Base-by-base conservation (phyloP, 2,329 filamentous ascomycete species). In the Pestalotiopsis fici region DNA sequence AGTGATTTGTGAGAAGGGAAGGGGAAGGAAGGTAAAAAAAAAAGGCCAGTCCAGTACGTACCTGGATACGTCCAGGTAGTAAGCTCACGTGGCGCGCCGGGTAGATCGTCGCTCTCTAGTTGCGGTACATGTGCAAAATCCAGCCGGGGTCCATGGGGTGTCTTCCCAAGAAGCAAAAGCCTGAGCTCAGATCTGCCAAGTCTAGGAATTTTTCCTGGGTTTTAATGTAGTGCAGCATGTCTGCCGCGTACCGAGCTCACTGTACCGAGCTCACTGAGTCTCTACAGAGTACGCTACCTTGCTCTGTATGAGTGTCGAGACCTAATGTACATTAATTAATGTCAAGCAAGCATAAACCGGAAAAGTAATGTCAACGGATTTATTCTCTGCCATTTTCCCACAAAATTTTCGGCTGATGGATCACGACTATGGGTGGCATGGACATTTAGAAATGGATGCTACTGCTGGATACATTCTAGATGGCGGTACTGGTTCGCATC, bases 41-140 rank as follows among this genome's bases (percentile, higher is more conserved):
- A 50, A n/a, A 18, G 18, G 43, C 43, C 43, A n/a, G 43, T n/a
- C 18, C 15, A 50, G 43, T 50, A 50, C 43, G 43, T 50, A 50
- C 43, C 9, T n/a, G 43, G n/a, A n/a, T 35, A 35, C 31, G 11
- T 35, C 11, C 31, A 35, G 31, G 11, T 6, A 35, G 31, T 35
- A 31, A 63, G 35, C 61, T 64, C 61, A 64, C 61, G 61, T 64
- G 61, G 61, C 61, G 61, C n/a, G 39, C 31, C 61, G 61, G 61
- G 61, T 55, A 80, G 67, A 65, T 72, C 60, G 9, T 78, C 69
- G 28, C 18, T n/a, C 6, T 50, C 18, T 50, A 50, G 43, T 50
- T 21, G 43, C 43, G 43, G 43, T 50, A 50, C 43, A 50, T 50
- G 43, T 18, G n/a, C 18, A 50, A n/a, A 50, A 9, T 50, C n/a